phyloP scores from a whole-genome alignment of 177 flowering plant genomes.

The Vitis hybrid region DNA sequence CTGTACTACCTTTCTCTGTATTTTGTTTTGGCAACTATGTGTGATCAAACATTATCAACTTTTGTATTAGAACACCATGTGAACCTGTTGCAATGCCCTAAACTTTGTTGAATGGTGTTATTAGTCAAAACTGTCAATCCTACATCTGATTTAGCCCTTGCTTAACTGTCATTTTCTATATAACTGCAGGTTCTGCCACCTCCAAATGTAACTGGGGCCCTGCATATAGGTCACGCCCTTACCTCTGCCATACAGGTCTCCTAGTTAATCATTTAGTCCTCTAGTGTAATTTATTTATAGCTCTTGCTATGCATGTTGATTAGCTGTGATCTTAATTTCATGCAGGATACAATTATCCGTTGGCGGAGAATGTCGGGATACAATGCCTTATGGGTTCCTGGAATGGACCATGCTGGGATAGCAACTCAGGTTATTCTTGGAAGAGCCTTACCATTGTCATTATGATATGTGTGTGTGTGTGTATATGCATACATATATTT shows the following conservation, averaged over 20 bases:
- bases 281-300: background rate
- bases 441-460: background rate
- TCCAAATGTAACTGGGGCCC: conserved; percentile 96
- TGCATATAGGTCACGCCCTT: conserved; percentile 97
- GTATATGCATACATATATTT: background rate
- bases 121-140: too few species aligned
- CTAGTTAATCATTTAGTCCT: background rate
- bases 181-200: conserved; percentile 85
- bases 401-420: conserved; percentile 98
- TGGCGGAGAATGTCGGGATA: conserved; percentile 95
- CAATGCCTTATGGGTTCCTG: conserved; percentile 96
- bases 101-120: too few species aligned
- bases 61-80: too few species aligned
- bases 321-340: background rate
- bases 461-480: background rate
- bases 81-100: too few species aligned
- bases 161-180: background rate
- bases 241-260: conserved; percentile 82
- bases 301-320: background rate
- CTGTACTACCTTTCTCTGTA: too few species aligned
- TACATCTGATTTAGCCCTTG: background rate
- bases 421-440: conserved; percentile 81
- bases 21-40: too few species aligned
- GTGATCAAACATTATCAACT: too few species aligned
- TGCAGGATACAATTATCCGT: conserved; percentile 91